phyloP scores from a whole-genome alignment of 495 filamentous ascomycete genomes.

The Aspergillus bridgeri region DNA sequence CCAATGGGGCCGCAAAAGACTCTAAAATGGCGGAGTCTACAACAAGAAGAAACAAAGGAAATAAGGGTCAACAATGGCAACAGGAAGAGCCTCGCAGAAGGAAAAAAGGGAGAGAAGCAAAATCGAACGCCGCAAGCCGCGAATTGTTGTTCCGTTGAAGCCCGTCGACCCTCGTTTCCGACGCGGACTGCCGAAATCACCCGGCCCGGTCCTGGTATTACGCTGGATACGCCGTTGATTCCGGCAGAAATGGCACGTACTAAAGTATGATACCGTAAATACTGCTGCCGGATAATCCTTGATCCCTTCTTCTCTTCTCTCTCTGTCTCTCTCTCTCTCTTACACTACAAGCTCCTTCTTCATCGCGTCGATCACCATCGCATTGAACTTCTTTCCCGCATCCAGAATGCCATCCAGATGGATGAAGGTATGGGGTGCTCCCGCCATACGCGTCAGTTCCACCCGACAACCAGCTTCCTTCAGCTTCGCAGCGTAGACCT shows the following conservation, averaged over 20 bases:
- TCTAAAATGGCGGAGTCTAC: background rate
- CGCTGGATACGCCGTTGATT: slow-evolving; percentile 7
- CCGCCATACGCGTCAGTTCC: slow-evolving; percentile 28
- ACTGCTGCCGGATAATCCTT: slow-evolving; percentile 20
- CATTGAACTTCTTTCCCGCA: slow-evolving; percentile 25
- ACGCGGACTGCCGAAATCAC: slow-evolving; percentile 38
- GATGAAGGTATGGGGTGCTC: slow-evolving; percentile 35
- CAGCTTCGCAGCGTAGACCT: slow-evolving; percentile 41
- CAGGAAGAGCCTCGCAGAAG: background rate
- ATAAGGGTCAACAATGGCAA: background rate
- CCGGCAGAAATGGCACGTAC: background rate
- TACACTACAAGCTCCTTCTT: slow-evolving; percentile 17
- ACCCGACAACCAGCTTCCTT: slow-evolving; percentile 35
- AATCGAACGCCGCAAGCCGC: background rate
- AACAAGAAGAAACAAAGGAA: background rate
- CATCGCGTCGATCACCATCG: slow-evolving; percentile 28
- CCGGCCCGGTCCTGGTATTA: slow-evolving; percentile 37
- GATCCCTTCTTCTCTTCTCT: slow-evolving; percentile 6
- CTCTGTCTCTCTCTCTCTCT: slow-evolving; percentile 2
- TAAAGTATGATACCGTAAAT: slow-evolving; percentile 26
- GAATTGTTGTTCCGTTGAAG: background rate
- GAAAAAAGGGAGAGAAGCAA: background rate
- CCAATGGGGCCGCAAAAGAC: background rate
- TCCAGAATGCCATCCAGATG: slow-evolving; percentile 33
- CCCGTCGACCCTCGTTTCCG: slow-evolving; percentile 15